Base-by-base conservation (phyloP, 257 asterid genomes). In the Echium plantagineum region DNA sequence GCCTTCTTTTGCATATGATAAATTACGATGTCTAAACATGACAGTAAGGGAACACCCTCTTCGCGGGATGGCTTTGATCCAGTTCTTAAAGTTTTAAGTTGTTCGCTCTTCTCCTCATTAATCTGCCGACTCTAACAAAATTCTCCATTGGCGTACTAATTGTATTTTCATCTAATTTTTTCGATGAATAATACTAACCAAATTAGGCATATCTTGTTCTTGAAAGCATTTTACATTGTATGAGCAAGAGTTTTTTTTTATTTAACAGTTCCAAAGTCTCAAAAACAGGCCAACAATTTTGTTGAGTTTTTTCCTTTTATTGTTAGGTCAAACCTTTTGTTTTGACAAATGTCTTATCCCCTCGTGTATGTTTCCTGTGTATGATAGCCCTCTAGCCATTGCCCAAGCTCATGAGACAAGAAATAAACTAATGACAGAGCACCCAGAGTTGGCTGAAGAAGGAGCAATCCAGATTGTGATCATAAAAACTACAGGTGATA, bases 381-480 rank as follows among this genome's bases (percentile, higher is more conserved):
- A 73, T 83, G 79, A 80, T 90, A 91, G 98, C 72, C 98, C 96
- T 38, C 69, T 91, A 60, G 95, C 95, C 64, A 85, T 86, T 24
- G 95, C 95, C 19, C 95, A 86, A 78, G 95, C 95, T 64, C 69
- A 81, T 64, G 95, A 86, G 77, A 86, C 95, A 10, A 78, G 82
- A 28, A 85, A 66, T 12, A 86, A 80, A 57, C 81, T 86, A 62
- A 83, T 79, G 32, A 72, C 66, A 24, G 74, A 81, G 7, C 82
- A 81, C 67, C 89, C 95, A 8, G 87, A 81, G 72, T 69, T 86
- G 69, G 89, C 89, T 52, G 93, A 86, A 69, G 82, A 82, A n/a
- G 94, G 93, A 42, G 87, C 95, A 7, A 76, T 86, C 59, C 77
- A 80, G 71, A 86, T 86, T 55, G 80, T 81, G 57, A 66, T 86